Conservation (phyloP, 1,284 basidiomycete genomes). For the Phellinidium pouzarii region DNA sequence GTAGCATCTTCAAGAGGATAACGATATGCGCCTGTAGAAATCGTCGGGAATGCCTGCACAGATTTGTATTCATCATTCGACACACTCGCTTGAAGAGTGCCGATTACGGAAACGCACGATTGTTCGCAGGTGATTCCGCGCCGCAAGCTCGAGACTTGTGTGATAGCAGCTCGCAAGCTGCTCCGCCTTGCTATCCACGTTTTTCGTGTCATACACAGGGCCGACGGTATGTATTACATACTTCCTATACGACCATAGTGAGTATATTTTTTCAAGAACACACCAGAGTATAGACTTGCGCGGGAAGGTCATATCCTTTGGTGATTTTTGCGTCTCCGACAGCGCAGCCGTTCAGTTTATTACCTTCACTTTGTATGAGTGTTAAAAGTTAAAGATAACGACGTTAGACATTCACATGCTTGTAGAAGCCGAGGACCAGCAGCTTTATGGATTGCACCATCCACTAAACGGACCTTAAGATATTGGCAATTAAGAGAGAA, state of each 20-base stretch:
- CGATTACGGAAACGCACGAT: slow-evolving; percentile 40
- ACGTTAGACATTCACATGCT: slow-evolving; percentile 52
- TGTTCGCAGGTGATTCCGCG: slow-evolving; percentile 51
- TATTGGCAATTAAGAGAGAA: slow-evolving; percentile 3
- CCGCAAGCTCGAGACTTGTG: slow-evolving; percentile 56
- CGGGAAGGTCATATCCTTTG: slow-evolving; percentile 59
- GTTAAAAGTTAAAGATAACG: no score
- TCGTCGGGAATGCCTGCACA: slow-evolving; percentile 66
- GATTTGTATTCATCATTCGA: background rate
- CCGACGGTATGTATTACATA: slow-evolving; percentile 78
- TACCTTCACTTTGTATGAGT: slow-evolving; percentile 37
- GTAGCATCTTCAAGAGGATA: slow-evolving; percentile 73
- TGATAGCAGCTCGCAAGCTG: slow-evolving; percentile 71
- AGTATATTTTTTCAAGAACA: slow-evolving; percentile 16
- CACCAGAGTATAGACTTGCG: slow-evolving; percentile 37
- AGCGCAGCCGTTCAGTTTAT: slow-evolving; percentile 63
- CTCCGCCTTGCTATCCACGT: slow-evolving; percentile 41
- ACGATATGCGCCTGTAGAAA: slow-evolving; percentile 75
- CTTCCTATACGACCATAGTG: slow-evolving; percentile 35
- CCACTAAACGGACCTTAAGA: slow-evolving; percentile 40
- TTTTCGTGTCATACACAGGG: slow-evolving; percentile 55
- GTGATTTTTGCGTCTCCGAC: slow-evolving; percentile 86
- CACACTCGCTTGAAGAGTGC: background rate
- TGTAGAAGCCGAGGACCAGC: slow-evolving; percentile 68
- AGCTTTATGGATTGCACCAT: slow-evolving; percentile 81